Conservation (phyloP, 768 basidiomycete genomes). For the Naganishia kalamii region DNA sequence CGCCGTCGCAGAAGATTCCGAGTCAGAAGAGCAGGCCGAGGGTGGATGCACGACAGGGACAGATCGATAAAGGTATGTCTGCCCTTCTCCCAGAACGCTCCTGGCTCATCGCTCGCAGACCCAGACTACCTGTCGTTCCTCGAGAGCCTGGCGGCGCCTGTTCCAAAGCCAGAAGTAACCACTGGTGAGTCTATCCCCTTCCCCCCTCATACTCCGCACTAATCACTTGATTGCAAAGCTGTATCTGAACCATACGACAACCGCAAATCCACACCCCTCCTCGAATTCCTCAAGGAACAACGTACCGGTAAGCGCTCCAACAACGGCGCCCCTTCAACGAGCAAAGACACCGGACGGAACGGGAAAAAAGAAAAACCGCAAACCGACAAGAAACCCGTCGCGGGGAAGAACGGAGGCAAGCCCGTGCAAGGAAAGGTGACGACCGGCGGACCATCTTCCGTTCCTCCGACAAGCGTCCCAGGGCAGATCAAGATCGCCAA, state of each 20-base stretch:
- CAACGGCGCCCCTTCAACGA: background rate
- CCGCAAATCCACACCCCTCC: constrained; percentile 80
- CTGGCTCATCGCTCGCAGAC: constrained; percentile 30
- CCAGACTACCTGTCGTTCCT: constrained; percentile 56
- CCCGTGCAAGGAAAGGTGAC: background rate
- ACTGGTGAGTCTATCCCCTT: constrained; percentile 19
- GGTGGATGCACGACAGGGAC: constrained; percentile 68
- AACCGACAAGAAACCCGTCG: background rate
- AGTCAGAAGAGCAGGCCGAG: constrained; percentile 57
- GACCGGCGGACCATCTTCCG: background rate
- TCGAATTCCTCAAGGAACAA: constrained; percentile 74
- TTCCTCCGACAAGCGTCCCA: background rate
- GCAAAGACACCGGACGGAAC: background rate
- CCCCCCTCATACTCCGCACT: constrained; percentile 49
- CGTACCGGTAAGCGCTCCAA: constrained; percentile 10
- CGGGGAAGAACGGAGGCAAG: background rate
- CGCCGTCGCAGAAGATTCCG: constrained; percentile 83
- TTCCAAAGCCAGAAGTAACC: constrained; percentile 53
- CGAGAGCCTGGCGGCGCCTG: constrained; percentile 59
- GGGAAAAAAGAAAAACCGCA: constrained; percentile 1
- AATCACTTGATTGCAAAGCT: constrained; percentile 32
- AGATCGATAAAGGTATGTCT: constrained; percentile 75
- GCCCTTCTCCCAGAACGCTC: background rate
- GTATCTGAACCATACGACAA: constrained; percentile 43
- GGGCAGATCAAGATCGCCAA: constrained; percentile 14